These are phyloP conservation scores for Paramecium caudatum DNA, from an alignment of 73 alveolate genomes.

Conservation along the genomic window DNA sequence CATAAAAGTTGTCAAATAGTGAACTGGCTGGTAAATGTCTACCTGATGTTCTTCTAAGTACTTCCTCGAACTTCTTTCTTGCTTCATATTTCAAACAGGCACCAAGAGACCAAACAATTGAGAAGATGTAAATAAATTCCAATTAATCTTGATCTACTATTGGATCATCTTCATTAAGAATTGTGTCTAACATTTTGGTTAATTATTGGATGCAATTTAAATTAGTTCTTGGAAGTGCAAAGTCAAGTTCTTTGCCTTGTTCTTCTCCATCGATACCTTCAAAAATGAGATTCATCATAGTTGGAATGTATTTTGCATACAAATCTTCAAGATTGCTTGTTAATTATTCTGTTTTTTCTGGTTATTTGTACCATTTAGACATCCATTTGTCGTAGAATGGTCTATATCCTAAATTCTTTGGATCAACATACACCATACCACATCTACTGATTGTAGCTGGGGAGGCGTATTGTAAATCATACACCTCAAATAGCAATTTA, in stretches of 20 bases:
- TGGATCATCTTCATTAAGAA: slow-evolving; percentile 94
- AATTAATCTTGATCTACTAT: slow-evolving; percentile 78
- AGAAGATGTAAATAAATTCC: slow-evolving; percentile 17
- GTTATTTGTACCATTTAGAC: slow-evolving; percentile 61
- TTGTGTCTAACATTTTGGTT: slow-evolving; percentile 90
- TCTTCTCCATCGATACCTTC: slow-evolving; percentile 93
- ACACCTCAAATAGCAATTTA: slow-evolving; percentile 88
- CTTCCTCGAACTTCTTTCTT: slow-evolving; percentile 79
- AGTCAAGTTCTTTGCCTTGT: slow-evolving; percentile 84
- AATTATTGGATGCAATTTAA: slow-evolving; percentile 93
- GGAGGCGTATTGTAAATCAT: slow-evolving; percentile 95
- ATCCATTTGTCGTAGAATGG: slow-evolving; percentile 81
- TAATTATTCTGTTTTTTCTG: slow-evolving; percentile 41
- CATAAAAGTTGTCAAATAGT: slow-evolving; percentile 21
- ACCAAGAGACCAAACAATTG: slow-evolving; percentile 74
- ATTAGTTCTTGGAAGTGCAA: slow-evolving; percentile 87
- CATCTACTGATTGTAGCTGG: slow-evolving; percentile 99
- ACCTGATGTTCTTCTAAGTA: slow-evolving; percentile 85
- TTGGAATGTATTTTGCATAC: slow-evolving; percentile 85
- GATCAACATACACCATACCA: slow-evolving; percentile 99
- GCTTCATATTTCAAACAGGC: slow-evolving; percentile 53
- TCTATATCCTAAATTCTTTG: slow-evolving; percentile 74
- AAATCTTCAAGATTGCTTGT: slow-evolving; percentile 69
- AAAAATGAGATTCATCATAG: slow-evolving; percentile 83
- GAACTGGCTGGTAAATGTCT: slow-evolving; percentile 87